Evolutionary conservation across 2,329 filamentous ascomycete genomes (phyloP), one percentile per base, ranked within the genome.

Genomic region (Pseudofabraea citricarpa): DNA sequence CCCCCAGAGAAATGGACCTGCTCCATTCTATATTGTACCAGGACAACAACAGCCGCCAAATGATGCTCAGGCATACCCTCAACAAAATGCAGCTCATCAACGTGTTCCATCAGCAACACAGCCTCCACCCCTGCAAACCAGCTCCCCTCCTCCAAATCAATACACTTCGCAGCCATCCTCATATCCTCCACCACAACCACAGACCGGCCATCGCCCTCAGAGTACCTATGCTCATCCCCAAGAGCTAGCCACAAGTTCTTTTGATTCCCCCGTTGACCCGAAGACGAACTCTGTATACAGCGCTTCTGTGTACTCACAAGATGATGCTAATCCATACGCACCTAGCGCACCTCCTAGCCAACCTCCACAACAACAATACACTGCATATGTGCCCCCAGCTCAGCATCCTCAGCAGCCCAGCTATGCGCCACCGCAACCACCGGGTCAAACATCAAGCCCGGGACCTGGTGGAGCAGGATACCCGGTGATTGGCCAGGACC

Each of bases 181-280:
- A 13, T 22, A 20, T 13, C 68, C 43, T 33, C 73, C 62, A 61
- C 71, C 64, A 43, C 67, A 64, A 46, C 65, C 58, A 48, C 62
- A 63, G 51, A 64, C 60, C 15, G 65, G 63, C 44, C 78, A 77
- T 44, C 78, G 76, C 13, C 82, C 81, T 3, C 77, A 82, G 57
- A 84, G 80, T 61, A 85, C 79, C 9, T 85, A 85, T 54, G 81
- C 82, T 21, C 78, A 80, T 50, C 81, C 86, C 1, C 87, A 90
- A 64, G 87, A 91, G 65, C 71, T 91, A 36, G 83, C 85, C 20
- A 89, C 86, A 0, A 86, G 85, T 1, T 79, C 79, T 8, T 90
- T 90, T 57, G 85, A 90, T 62, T 86, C 85, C 3, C 86, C 85
- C 32, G 74, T 86, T 29, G 71, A 75, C 32, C 49, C 51, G 33